A percentile compares a stretch with the other conserved stretches of the same genome.
These are phyloP conservation scores for Ligustrum vulgare DNA, from an alignment of 257 asterid genomes.

Conservation along the genomic window DNA sequence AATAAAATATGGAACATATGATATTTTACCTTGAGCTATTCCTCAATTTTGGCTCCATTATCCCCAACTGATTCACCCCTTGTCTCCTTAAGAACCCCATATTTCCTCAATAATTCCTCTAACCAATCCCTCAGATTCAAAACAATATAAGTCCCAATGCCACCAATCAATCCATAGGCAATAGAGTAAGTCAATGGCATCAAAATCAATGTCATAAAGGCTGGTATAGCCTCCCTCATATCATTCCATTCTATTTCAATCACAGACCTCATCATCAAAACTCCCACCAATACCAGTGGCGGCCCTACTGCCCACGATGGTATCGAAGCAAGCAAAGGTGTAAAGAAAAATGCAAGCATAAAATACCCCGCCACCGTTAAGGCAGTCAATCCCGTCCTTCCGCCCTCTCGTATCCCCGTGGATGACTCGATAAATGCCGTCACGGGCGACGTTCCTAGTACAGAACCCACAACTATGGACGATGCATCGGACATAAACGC, in stretches of 20 bases:
- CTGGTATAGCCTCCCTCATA: slow-evolving; percentile 93
- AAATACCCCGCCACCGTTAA: slow-evolving; percentile 83
- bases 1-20: background rate
- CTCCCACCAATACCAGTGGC: slow-evolving; percentile 87
- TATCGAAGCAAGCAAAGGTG: slow-evolving; percentile 90
- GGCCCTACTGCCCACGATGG: slow-evolving; percentile 99
- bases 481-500: slow-evolving; percentile 96
- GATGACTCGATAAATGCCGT: slow-evolving; percentile 87
- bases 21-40: background rate
- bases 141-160: slow-evolving; percentile 70
- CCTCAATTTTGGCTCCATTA: slow-evolving; percentile 25
- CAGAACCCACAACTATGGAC: slow-evolving; percentile 72
- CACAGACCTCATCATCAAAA: slow-evolving; percentile 91
- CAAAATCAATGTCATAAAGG: slow-evolving; percentile 71
- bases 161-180: slow-evolving; percentile 92
- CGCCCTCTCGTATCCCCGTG: slow-evolving; percentile 92
- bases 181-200: slow-evolving; percentile 94
- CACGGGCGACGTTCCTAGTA: slow-evolving; percentile 90
- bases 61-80: background rate
- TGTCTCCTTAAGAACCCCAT: slow-evolving; percentile 28
- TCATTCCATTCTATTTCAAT: slow-evolving; percentile 92
- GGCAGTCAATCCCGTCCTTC: slow-evolving; percentile 89
- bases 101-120: slow-evolving; percentile 31
- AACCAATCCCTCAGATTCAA: slow-evolving; percentile 77
- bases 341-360: slow-evolving; percentile 72